A percentile compares a stretch with the other conserved stretches of the same genome.
Conservation (phyloP, 225 moss, liverwort and hornwort genomes). For the Physcomitrellopsis africana region DNA sequence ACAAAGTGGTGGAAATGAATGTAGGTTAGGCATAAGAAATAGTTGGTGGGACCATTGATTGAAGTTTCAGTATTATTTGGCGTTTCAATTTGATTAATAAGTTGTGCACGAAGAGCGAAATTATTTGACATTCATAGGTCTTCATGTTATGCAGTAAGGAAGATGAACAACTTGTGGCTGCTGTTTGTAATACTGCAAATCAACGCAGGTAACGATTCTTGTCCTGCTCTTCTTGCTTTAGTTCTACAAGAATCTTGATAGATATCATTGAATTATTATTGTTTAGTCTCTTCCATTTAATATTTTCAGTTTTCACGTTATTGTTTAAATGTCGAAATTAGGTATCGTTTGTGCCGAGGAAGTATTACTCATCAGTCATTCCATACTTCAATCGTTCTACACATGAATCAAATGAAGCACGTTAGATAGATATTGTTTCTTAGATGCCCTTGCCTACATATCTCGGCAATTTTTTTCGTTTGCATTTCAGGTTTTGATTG, state of each 20-base stretch:
- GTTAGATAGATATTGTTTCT: no score
- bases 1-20: conserved; percentile 17
- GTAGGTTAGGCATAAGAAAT: conserved; percentile 22
- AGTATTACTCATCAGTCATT: no score
- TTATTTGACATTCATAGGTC: conserved; percentile 10
- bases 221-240: conserved; percentile 9
- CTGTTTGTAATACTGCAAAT: conserved; percentile 73
- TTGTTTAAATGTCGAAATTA: no score
- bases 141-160: conserved; percentile 67
- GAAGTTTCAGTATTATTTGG: conserved; percentile 8
- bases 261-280: no score
- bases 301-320: no score
- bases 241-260: not conserved
- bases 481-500: no score
- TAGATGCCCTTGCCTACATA: no score
- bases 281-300: no score
- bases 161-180: conserved; percentile 94
- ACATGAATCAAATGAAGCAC: no score
- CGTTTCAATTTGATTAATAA: conserved; percentile 11
- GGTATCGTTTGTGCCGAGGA: no score
- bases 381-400: no score
- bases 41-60: conserved; percentile 14
- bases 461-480: no score
- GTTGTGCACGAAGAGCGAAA: not conserved
- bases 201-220: conserved; percentile 63